Evolutionary conservation across 768 basidiomycete genomes (phyloP).

Genomic region (Russula olivacea): DNA sequence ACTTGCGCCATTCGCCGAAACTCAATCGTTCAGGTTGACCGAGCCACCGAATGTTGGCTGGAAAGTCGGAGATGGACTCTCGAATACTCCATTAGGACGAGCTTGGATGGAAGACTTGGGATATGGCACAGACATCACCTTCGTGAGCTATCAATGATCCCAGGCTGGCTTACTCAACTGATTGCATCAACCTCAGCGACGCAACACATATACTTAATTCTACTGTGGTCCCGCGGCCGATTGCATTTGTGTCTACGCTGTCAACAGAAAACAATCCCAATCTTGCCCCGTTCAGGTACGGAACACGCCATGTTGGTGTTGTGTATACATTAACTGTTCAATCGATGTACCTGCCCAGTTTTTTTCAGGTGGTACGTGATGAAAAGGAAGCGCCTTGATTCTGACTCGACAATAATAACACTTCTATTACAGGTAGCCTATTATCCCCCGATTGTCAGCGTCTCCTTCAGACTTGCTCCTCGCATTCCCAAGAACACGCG

Average conservation of each 20-base stretch:
- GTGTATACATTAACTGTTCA: conserved; percentile 31
- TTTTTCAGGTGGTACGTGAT: conserved; percentile 24
- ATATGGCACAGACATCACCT: conserved; percentile 28
- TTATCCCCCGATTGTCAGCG: conserved; percentile 59
- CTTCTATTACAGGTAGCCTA: conserved; percentile 43
- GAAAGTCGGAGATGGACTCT: conserved; percentile 40
- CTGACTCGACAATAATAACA: conserved; percentile 7
- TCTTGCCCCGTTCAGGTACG: conserved; percentile 61
- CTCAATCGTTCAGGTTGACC: conserved; percentile 33
- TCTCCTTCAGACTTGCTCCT: conserved; percentile 48
- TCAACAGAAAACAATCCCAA: conserved; percentile 48
- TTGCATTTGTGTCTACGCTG: conserved; percentile 60
- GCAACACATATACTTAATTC: conserved; percentile 51
- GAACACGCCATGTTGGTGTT: background rate
- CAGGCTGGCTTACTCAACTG: background rate
- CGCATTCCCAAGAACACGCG: conserved; percentile 53
- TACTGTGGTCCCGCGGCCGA: conserved; percentile 58
- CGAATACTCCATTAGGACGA: conserved; percentile 24
- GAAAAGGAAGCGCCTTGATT: conserved; percentile 10
- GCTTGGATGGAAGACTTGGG: conserved; percentile 39
- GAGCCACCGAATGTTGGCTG: conserved; percentile 39
- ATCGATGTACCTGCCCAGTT: conserved; percentile 23
- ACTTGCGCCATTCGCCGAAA: conserved; percentile 5
- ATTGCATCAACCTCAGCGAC: conserved; percentile 25
- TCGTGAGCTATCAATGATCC: conserved; percentile 13